Base-by-base conservation (phyloP, 1,139 yeast species). In the Saccharomyces hybrid region DNA sequence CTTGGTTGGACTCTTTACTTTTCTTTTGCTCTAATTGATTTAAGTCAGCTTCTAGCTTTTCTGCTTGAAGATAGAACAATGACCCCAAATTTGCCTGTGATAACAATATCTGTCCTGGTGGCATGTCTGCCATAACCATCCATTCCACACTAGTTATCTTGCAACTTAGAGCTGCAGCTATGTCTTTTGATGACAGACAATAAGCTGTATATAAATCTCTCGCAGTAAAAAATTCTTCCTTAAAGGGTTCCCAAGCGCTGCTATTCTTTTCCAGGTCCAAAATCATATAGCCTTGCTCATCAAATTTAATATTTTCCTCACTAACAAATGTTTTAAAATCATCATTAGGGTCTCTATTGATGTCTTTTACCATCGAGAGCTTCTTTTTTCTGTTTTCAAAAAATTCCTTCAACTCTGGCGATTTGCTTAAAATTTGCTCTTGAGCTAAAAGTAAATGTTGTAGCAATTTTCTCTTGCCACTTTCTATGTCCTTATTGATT, bases 51-150 rank as follows among this genome's bases (percentile, higher is more conserved):
- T 86, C 89, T 55, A 78, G 76, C 57, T 81, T 80, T 66, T 85
- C 91, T 0, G 88, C 84, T 65, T 84, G 87, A 58, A 86, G 72
- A 65, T 86, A 88, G 57, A 83, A 74, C 51, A 88, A 74, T 2
- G 93, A 82, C 0, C 90, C 95, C 47, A 85, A 73, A 65, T 87
- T 86, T 57, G 88, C 85, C 63, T 83, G 86, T 1, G 86, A 80
- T 64, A 84, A 73, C 46, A 87, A 70, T 46, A 84, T 73, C 60
- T 84, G 86, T 38, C 84, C 83, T 0, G 86, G 81, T 26, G 83
- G 83, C 61, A 81, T 80, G 49, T 86, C 88, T 0, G 91, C 87
- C 60, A 80, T 72, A 13, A 84, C 73, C 95, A 86, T 87, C 78
- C 88, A 79, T 63, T 83, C 83, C 9, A 87, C 83, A 58, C 88